Percentiles rank a stretch among this genome's conserved stretches.
These are phyloP conservation scores for Phytophthora palmivora DNA, from an alignment of 352 stramenopile genomes.

Conservation along the genomic window DNA sequence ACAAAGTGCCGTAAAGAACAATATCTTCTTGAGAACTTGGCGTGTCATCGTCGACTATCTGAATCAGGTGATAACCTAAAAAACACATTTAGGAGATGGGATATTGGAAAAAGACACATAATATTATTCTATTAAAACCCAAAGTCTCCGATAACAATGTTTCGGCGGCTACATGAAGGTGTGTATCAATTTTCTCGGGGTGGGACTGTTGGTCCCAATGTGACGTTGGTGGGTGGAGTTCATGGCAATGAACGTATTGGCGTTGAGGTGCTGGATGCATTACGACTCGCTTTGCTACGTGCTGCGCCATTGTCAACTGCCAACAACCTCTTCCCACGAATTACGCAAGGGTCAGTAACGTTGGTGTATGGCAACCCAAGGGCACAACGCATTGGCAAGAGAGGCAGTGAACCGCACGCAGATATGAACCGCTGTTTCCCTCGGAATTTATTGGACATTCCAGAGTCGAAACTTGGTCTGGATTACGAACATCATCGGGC, in stretches of 20 bases:
- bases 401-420: constrained; percentile 54
- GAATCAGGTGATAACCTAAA: no score
- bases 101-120: background rate
- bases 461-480: background rate
- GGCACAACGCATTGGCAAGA: constrained; percentile 58
- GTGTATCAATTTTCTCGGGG: constrained; percentile 56
- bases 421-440: constrained; percentile 82
- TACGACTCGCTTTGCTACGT: constrained; percentile 56
- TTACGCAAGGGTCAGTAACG: constrained; percentile 50
- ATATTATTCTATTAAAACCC: no score
- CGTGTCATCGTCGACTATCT: constrained; percentile 8
- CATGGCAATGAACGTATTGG: constrained; percentile 84
- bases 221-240: constrained; percentile 72
- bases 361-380: constrained; percentile 72
- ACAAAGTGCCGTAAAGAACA: constrained; percentile 14
- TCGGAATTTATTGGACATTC: constrained; percentile 34
- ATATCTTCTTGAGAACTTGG: constrained; percentile 1
- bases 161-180: no score
- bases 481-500: constrained; percentile 65
- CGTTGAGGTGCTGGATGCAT: constrained; percentile 61
- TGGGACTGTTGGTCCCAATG: constrained; percentile 35
- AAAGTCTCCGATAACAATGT: no score
- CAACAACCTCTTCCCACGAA: constrained; percentile 29
- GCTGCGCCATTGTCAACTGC: constrained; percentile 23
- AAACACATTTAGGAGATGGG: no score